Conservation (phyloP, 1,139 yeast species). For the Geotrichum phurueaensis region DNA sequence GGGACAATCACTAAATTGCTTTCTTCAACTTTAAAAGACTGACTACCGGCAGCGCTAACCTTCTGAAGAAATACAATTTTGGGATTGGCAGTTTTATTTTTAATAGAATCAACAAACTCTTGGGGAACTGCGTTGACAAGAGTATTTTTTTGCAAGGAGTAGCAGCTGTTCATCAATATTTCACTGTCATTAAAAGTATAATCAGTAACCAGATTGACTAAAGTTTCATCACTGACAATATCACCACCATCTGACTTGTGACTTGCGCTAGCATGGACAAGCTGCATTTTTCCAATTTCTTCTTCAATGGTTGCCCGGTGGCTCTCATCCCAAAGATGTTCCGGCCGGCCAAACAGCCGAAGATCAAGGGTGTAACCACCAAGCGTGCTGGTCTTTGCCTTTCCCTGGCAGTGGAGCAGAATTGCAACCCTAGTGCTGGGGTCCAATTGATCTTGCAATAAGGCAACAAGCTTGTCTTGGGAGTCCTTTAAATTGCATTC, state of each 20-base stretch:
- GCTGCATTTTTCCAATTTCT: neutral
- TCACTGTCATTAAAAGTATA: too few species aligned
- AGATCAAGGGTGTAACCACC: conserved; percentile 9
- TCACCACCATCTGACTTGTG: neutral
- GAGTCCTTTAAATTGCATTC: neutral
- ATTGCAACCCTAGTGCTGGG: neutral
- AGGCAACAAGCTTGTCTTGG: conserved; percentile 2
- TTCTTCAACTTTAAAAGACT: neutral
- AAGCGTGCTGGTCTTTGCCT: conserved; percentile 1
- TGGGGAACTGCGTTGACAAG: neutral
- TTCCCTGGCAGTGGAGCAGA: conserved; percentile 1
- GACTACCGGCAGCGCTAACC: neutral
- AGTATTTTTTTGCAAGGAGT: neutral
- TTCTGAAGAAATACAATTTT: neutral
- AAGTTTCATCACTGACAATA: neutral
- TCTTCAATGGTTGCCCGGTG: neutral
- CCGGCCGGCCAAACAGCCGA: neutral
- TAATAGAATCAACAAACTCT: neutral
- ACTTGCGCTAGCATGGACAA: neutral
- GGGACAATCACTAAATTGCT: neutral
- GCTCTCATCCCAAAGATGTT: neutral
- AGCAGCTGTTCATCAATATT: too few species aligned
- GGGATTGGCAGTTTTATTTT: neutral
- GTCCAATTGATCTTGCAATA: neutral
- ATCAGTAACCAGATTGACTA: neutral